Evolutionary conservation across 495 filamentous ascomycete genomes (phyloP).

Genomic region (Xylaria scruposa): DNA sequence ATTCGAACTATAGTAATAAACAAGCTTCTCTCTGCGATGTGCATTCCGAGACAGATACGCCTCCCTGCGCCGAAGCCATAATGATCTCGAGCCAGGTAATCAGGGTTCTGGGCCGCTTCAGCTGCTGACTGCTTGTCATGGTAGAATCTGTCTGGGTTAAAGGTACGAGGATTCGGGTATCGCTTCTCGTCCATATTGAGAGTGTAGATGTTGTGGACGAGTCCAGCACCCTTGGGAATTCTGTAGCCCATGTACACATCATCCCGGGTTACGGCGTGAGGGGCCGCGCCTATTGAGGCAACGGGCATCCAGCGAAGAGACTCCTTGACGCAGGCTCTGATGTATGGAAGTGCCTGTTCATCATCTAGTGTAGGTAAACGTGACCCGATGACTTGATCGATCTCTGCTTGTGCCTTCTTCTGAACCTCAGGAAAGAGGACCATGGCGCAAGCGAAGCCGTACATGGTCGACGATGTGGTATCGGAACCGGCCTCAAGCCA

Average conservation of each 20-base stretch:
- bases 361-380: background rate
- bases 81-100: constrained; percentile 38
- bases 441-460: constrained; percentile 57
- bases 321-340: constrained; percentile 59
- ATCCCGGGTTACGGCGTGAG: constrained; percentile 60
- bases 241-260: constrained; percentile 57
- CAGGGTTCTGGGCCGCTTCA: background rate
- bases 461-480: background rate
- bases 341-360: constrained; percentile 43
- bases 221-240: constrained; percentile 56
- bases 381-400: constrained; percentile 40
- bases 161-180: constrained; percentile 45
- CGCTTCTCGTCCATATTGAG: constrained; percentile 46
- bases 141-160: background rate
- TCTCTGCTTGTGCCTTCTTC: constrained; percentile 56
- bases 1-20: constrained; percentile 58
- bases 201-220: constrained; percentile 57
- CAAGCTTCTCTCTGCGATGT: constrained; percentile 63
- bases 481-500: background rate
- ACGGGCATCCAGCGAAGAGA: constrained; percentile 65
- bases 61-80: constrained; percentile 65
- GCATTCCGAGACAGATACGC: constrained; percentile 64
- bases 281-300: constrained; percentile 58
- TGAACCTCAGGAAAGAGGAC: constrained; percentile 54
- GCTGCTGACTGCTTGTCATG: background rate